Percentiles rank a stretch among this genome's conserved stretches.
These are phyloP conservation scores for Candida sp. DNA, from an alignment of 1,139 yeast genomes.

Conservation along the genomic window DNA sequence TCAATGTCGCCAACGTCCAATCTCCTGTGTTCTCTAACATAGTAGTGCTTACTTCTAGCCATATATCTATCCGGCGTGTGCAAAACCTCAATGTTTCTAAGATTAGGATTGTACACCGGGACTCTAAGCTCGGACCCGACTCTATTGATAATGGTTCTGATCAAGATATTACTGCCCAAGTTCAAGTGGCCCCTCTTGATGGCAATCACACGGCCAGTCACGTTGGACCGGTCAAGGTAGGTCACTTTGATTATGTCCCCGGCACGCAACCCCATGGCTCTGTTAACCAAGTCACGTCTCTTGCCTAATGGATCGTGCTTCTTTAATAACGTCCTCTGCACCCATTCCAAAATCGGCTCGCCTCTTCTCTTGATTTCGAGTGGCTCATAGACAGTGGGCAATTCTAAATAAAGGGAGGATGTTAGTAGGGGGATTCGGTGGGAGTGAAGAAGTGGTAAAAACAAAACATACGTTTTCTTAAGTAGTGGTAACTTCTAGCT, in stretches of 20 bases:
- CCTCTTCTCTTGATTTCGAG: slow-evolving; percentile 58
- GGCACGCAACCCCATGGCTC: slow-evolving; percentile 56
- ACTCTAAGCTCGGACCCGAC: slow-evolving; percentile 83
- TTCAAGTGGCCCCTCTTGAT: slow-evolving; percentile 65
- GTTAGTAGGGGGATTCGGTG: slow-evolving; percentile 17
- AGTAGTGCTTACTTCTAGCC: slow-evolving; percentile 82
- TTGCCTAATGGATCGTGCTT: slow-evolving; percentile 76
- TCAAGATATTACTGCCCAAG: slow-evolving; percentile 69
- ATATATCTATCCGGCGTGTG: slow-evolving; percentile 74
- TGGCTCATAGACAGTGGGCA: slow-evolving; percentile 54
- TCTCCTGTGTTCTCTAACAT: slow-evolving; percentile 75
- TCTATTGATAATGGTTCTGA: slow-evolving; percentile 80
- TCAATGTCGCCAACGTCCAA: slow-evolving; percentile 85
- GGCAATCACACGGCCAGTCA: slow-evolving; percentile 78
- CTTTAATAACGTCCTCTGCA: slow-evolving; percentile 52
- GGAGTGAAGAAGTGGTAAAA: too few species aligned
- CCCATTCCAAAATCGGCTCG: slow-evolving; percentile 46
- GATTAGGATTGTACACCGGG: slow-evolving; percentile 78
- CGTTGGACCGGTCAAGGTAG: slow-evolving; percentile 69
- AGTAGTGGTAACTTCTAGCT: slow-evolving; percentile 24
- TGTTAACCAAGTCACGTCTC: slow-evolving; percentile 66
- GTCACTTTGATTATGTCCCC: slow-evolving; percentile 86
- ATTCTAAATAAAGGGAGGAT: slow-evolving; percentile 7
- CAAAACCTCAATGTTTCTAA: slow-evolving; percentile 74
- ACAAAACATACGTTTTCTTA: slow-evolving; percentile 23